Base-by-base conservation (phyloP, 495 filamentous ascomycete species). In the Podospora conica region DNA sequence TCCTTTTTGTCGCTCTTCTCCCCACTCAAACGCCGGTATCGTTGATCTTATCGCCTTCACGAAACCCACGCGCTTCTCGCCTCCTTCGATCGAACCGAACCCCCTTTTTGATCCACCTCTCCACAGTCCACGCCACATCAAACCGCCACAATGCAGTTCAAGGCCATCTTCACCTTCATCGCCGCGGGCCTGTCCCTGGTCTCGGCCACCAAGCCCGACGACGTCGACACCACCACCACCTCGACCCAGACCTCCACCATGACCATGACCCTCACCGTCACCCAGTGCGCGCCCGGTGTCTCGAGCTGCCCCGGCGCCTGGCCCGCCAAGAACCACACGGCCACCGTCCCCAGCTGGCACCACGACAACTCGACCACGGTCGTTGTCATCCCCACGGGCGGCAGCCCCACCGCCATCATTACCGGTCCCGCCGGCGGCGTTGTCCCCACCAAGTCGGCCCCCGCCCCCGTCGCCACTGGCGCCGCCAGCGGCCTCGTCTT, bases 211-310 rank as follows among this genome's bases (percentile, higher is more conserved):
- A 48, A 48, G 40, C 31, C 59, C 23, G 59, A 23, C 5, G 59
- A 61, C 21, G 59, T 61, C 29, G 61, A 63, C 23, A 28, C 74
- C 55, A 70, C 71, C 54, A 63, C 48, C 56, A 65, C 71, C 58
- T 71, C 66, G 55, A 74, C 81, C 55, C 76, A 78, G 65, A 81
- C 79, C 25, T 72, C 74, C 62, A 79, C 78, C 65, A 66, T 79
- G 69, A 81, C 80, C 33, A 68, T 75, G 61, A 81, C 79, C 28
- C 69, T 81, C 71, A 82, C 81, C 69, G 77, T 82, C 69, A 81
- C 79, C 64, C 66, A 77, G 73, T 81, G 80, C 76, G 80, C 76
- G 70, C 76, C 79, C 9, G 76, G 74, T 33, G 73, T 74, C 71
- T 75, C 82, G 60, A 70, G 75, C 63, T 79, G 84, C 79, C 77